Evolutionary conservation across 106 monocot species (phyloP).

Genomic region (Allium cepa): DNA sequence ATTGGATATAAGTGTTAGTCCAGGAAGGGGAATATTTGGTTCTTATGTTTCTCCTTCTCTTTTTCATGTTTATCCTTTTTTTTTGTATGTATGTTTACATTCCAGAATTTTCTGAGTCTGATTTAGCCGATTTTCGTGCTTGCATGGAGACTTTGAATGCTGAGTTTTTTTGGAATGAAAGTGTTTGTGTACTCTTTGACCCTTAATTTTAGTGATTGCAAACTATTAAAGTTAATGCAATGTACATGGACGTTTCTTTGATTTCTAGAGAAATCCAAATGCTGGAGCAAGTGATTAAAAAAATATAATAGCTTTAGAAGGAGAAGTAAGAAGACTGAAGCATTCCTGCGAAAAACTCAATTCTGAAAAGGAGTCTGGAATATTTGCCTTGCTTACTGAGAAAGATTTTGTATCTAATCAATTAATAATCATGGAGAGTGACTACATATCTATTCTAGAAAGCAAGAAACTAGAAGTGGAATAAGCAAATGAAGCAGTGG

Average conservation of each 20-base stretch:
- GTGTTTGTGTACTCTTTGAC: conserved; percentile 7
- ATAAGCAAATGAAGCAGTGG: conserved; percentile 40
- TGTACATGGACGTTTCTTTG: background rate
- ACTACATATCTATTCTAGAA: conserved; percentile 28
- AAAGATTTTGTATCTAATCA: conserved; percentile 89
- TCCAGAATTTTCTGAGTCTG: conserved; percentile 38
- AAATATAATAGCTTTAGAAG: conserved; percentile 14
- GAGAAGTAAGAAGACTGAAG: conserved; percentile 52
- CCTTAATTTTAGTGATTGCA: background rate
- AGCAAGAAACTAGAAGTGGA: conserved; percentile 36
- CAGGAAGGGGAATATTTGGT: background rate
- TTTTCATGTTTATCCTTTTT: background rate
- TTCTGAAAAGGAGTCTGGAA: conserved; percentile 45
- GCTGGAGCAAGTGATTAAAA: conserved; percentile 7
- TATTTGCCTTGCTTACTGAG: conserved; percentile 63
- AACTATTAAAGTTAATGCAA: background rate
- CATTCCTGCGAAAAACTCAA: conserved; percentile 27
- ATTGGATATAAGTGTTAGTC: too few species aligned
- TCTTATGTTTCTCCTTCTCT: background rate
- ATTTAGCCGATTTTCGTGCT: conserved; percentile 37
- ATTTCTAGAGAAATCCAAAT: conserved; percentile 26
- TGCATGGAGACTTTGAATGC: conserved; percentile 22
- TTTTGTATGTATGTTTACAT: too few species aligned
- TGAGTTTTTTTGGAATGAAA: conserved; percentile 22
- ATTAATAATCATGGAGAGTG: conserved; percentile 59